phyloP scores from a whole-genome alignment of 352 stramenopile genomes.

The Globisporangium yorkense region DNA sequence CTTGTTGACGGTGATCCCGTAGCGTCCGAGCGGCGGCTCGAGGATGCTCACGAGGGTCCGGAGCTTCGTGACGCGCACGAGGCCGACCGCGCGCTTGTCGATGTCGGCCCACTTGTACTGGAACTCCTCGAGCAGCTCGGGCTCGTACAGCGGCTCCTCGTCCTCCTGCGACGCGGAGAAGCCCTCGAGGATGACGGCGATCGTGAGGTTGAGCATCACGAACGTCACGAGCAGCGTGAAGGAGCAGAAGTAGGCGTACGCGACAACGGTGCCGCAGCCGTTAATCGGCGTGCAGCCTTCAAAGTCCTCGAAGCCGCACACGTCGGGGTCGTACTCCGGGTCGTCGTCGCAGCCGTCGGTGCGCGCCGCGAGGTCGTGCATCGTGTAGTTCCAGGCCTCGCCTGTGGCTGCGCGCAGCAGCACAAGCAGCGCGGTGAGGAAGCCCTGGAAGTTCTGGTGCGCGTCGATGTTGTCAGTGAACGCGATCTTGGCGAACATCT shows the following conservation, averaged over 20 bases:
- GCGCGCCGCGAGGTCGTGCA: constrained; percentile 74
- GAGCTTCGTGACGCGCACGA: constrained; percentile 76
- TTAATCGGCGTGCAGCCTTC: constrained; percentile 64
- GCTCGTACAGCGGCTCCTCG: constrained; percentile 85
- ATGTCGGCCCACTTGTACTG: constrained; percentile 85
- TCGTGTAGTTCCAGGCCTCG: constrained; percentile 92
- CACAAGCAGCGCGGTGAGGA: constrained; percentile 88
- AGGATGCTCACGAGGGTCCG: constrained; percentile 70
- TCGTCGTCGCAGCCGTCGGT: constrained; percentile 53
- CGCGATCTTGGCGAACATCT: constrained; percentile 89
- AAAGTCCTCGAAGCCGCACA: constrained; percentile 73
- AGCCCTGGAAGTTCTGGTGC: constrained; percentile 91
- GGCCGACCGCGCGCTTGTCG: constrained; percentile 81
- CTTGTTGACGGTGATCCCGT: constrained; percentile 34
- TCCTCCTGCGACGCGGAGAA: constrained; percentile 85
- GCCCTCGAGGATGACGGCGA: constrained; percentile 91
- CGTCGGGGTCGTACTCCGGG: constrained; percentile 41
- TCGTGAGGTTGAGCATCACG: constrained; percentile 93
- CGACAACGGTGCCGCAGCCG: constrained; percentile 65
- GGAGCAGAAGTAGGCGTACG: constrained; percentile 68
- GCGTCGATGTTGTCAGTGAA: constrained; percentile 66
- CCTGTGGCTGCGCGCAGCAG: constrained; percentile 89
- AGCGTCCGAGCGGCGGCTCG: constrained; percentile 65
- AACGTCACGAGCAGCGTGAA: constrained; percentile 93
- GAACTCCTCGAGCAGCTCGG: constrained; percentile 87